Base-by-base conservation (phyloP, 768 basidiomycete species). In the Omphalotus guepiniiformis region DNA sequence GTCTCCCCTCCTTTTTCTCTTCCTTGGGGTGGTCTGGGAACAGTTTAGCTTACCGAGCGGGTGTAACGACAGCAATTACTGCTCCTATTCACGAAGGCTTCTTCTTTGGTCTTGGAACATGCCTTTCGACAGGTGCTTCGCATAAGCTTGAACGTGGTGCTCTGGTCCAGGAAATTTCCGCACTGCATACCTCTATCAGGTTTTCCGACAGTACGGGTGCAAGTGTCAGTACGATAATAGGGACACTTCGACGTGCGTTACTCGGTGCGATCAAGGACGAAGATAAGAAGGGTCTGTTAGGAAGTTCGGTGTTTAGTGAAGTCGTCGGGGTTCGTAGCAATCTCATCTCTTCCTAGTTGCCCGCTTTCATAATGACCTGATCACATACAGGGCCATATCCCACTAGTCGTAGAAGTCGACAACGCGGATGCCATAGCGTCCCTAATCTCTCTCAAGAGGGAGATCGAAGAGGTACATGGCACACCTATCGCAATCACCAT, bases 391-490 rank as follows among this genome's bases (percentile, higher is more conserved):
- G 84, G 86, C 11, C 51, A 65, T 16, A 59, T 83, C 0, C 79
- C 85, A 0, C 67, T 93, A 15, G 85, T 90, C 2, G 62, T 91
- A 16, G 65, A 76, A 1, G 82, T 80, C 12, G 71, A 83, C 48
- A 86, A 74, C 55, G 87, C 86, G 7, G 90, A 93, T 60, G 71
- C 83, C 42, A 92, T 93, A 59, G 79, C 85, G 0, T 76, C 80
- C 0, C 63, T 93, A 12, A 65, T 93, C 32, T 56, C 53, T 3
- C 74, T 93, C 50, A 85, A 83, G 59, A 55, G 55, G 8, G 75
- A 82, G 41, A 72, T 76, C 18, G 78, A 83, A 40, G 54, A 39
- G 1, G 55, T 44, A 0, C 6, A 16, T 13, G 36, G 25, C 13
- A 26, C 21, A 23, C 66, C 61, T 11, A 53, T 11, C 1, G 63